Conservation (phyloP, 441 rosid genomes). For the Syzygium malaccense region DNA sequence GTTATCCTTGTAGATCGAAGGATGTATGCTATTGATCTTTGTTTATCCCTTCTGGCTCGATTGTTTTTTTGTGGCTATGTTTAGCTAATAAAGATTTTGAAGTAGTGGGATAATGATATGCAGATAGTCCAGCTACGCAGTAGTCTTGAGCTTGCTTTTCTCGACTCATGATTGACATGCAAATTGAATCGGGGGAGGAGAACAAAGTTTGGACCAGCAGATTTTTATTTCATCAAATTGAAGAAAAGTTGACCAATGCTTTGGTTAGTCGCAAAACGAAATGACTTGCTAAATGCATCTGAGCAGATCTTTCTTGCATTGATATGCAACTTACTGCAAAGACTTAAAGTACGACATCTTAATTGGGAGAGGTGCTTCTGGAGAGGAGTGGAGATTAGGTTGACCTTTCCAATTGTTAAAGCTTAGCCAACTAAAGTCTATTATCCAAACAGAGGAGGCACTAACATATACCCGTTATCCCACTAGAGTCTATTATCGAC, state of each 20-base stretch:
- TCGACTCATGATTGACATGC: neutral
- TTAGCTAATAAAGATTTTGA: no score
- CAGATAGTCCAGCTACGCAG: no score
- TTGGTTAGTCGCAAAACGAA: neutral
- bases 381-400: neutral
- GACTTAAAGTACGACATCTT: neutral
- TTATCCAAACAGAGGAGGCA: no score
- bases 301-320: neutral
- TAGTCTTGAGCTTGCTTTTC: neutral
- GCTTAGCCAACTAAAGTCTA: neutral
- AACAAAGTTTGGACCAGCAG: neutral
- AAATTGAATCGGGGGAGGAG: neutral
- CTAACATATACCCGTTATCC: neutral
- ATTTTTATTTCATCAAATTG: neutral
- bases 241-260: neutral
- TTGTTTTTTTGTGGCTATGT: no score
- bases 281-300: neutral
- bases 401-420: neutral
- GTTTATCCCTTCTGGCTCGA: no score
- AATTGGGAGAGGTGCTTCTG: neutral
- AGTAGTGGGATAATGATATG: no score
- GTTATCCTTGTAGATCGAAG: neutral
- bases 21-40: neutral
- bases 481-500: neutral
- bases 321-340: neutral